Evolutionary conservation across 106 monocot genomes (phyloP).

Genomic region (Cymbidium sinense): DNA sequence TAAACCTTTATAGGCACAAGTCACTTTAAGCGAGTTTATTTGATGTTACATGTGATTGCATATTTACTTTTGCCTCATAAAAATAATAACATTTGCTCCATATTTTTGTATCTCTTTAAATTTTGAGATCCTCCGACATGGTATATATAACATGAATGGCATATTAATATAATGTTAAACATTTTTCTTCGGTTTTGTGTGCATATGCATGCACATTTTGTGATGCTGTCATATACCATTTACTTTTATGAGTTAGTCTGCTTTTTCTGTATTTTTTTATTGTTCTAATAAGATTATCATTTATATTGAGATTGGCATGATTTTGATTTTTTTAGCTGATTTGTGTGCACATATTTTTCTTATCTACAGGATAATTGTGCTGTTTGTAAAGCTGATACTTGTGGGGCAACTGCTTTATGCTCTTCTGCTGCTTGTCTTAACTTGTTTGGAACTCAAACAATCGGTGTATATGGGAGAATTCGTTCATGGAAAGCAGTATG

Average conservation of each 20-base stretch:
- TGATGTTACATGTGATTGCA: neutral
- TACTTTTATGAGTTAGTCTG: neutral
- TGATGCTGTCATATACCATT: neutral
- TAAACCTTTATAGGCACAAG: neutral
- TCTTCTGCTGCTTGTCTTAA: constrained; percentile 53
- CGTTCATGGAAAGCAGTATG: constrained; percentile 94
- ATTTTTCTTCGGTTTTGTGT: neutral
- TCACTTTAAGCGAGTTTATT: neutral
- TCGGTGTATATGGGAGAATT: constrained; percentile 87
- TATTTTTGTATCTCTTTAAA: neutral
- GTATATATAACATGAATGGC: neutral
- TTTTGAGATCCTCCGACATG: neutral
- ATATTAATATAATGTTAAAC: neutral
- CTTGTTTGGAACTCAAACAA: constrained; percentile 80
- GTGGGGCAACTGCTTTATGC: constrained; percentile 80
- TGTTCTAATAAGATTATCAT: neutral
- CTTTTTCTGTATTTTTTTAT: neutral
- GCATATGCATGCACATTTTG: neutral
- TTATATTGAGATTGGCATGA: neutral
- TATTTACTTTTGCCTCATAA: too few relatives aligned
- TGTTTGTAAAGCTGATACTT: constrained; percentile 83
- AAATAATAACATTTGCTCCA: neutral
- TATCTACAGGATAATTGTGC: constrained; percentile 68
- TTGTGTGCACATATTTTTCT: neutral
- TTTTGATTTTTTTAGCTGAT: constrained; percentile 1